phyloP scores from a whole-genome alignment of 176 grass and related monocot species.

The Thinopyrum elongatum region DNA sequence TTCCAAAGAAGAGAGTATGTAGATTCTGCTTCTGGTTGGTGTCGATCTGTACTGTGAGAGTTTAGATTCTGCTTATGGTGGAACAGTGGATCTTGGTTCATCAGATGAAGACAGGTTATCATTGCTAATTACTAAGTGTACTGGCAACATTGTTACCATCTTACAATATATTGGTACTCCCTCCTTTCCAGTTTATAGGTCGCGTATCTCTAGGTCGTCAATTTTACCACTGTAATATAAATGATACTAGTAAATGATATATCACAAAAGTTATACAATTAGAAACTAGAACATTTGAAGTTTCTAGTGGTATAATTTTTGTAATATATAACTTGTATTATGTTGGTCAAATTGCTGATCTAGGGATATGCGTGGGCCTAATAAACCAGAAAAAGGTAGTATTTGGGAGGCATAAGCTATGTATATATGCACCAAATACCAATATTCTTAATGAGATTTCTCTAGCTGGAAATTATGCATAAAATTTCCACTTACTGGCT shows the following conservation, averaged over 20 bases:
- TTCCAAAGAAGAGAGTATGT: neutral
- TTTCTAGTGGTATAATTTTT: no score
- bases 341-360: no score
- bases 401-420: slow-evolving; percentile 3
- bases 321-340: no score
- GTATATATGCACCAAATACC: neutral
- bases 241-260: no score
- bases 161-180: neutral
- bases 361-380: no score
- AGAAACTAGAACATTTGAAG: no score
- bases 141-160: neutral
- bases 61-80: neutral
- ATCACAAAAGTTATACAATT: no score
- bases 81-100: neutral
- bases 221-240: no score
- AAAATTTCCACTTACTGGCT: slow-evolving; percentile 11
- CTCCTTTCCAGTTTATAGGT: no score
- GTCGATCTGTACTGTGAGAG: slow-evolving; percentile 1
- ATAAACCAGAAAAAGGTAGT: neutral
- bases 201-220: no score
- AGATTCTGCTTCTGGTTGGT: slow-evolving; percentile 6
- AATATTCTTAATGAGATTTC: neutral
- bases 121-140: neutral
- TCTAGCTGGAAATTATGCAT: slow-evolving; percentile 7
- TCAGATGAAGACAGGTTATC: neutral